A percentile compares a stretch with the other conserved stretches of the same genome.
These are phyloP conservation scores for Sporothrix phasma DNA, from an alignment of 2,329 filamentous ascomycete genomes.

Conservation along the genomic window DNA sequence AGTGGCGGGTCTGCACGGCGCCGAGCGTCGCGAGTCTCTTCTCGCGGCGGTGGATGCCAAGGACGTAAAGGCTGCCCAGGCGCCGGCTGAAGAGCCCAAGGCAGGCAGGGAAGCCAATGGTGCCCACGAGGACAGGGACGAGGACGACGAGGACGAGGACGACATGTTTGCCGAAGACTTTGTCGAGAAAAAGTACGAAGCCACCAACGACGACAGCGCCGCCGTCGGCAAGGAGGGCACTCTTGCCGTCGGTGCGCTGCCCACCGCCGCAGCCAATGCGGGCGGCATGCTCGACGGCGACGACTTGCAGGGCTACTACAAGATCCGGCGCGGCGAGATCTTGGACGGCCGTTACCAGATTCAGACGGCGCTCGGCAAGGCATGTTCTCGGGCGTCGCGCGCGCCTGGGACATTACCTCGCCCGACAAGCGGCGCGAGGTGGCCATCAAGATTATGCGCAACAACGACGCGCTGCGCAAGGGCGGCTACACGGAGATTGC, in stretches of 20 bases:
- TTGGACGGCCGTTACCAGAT: constrained; percentile 85
- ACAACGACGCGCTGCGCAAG: constrained; percentile 86
- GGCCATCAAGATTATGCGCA: constrained; percentile 95
- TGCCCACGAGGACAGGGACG: constrained; percentile 11
- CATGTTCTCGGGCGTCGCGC: constrained; percentile 94
- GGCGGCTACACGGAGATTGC: constrained; percentile 91
- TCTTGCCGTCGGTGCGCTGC: constrained; percentile 29
- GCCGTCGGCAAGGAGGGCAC: constrained; percentile 26
- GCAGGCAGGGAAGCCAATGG: background rate
- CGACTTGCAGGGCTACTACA: constrained; percentile 93
- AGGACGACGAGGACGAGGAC: constrained; percentile 45
- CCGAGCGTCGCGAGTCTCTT: constrained; percentile 24
- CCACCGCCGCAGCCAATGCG: constrained; percentile 44
- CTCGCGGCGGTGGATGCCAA: constrained; percentile 21
- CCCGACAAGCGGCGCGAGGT: constrained; percentile 57
- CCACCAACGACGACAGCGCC: constrained; percentile 27
- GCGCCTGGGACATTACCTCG: constrained; percentile 67
- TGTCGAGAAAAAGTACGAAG: constrained; percentile 54
- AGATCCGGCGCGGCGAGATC: constrained; percentile 83
- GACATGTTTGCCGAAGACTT: constrained; percentile 88
- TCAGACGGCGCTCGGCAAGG: constrained; percentile 76
- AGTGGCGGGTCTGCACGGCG: constrained; percentile 35
- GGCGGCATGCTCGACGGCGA: constrained; percentile 83
- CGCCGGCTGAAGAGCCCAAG: constrained; percentile 20
- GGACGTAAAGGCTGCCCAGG: constrained; percentile 15